Base-by-base conservation (phyloP, 2,329 filamentous ascomycete species). In the Pyrenophora seminiperda region DNA sequence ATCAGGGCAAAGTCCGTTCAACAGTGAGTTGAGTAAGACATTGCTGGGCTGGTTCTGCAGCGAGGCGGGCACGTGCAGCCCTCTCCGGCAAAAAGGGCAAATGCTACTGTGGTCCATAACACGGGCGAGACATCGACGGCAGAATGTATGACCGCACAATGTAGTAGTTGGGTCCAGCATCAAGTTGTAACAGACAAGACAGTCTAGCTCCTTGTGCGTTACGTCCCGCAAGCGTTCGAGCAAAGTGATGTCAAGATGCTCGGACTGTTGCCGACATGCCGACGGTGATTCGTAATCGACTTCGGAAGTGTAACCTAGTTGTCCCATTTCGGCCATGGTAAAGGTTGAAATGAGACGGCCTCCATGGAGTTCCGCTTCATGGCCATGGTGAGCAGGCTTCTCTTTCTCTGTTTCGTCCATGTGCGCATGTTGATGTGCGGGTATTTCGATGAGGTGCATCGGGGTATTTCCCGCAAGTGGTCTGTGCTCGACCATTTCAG, bases 91-190 rank as follows among this genome's bases (percentile, higher is more conserved):
- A 11, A 91, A 81, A 0, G 92, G 91, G 65, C 92, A 97, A 46
- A 88, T 79, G 47, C 83, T 81, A 1, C 88, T 88, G 67, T 94
- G 88, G 62, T 93, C 88, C 51, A 95, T 78, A 5, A 89, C 84
- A 37, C 88, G 84, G 47, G 86, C 83, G 17, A 96, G 78, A 68
- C 92, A 97, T 51, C 83, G 82, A 15, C 89, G 85, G 70, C 92
- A 97, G 64, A 94, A 93, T 0, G 91, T 96, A 70, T 97, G 92
- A 1, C 92, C 92, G 63, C 92, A 97, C 1, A 83, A 80, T 0
- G 90, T 95, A 0, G 91, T 96, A 42, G 92, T 77, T 0, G 92
- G 91, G 54, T 96, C 89, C 53, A 91, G 77, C 69, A 93, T 88
- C 17, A 95, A 73, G 32, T 85, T 83, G 70, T 93, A 95, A 73